Base-by-base conservation (phyloP, 352 stramenopile species). In the Pythium monospermum region DNA sequence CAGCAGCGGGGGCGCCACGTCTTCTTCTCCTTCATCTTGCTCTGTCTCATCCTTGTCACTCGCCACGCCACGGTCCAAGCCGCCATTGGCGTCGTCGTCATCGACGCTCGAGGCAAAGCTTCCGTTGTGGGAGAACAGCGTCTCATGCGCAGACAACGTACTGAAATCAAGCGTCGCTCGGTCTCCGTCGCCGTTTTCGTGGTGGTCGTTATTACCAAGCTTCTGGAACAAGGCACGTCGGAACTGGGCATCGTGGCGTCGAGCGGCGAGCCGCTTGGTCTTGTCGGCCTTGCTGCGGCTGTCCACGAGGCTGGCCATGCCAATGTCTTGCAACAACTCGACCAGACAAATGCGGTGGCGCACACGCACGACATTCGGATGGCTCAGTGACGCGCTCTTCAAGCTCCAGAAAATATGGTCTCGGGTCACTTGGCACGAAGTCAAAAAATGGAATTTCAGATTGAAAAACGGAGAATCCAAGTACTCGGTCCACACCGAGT, bases 341-440 rank as follows among this genome's bases (percentile, higher is more conserved):
- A 69, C 66, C 6, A 91, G 53, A 39, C 64, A 76, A 7, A 91
- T 54, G 30, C 79, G 71, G 36, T 88, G 79, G 23, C 79, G 84
- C 22, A 91, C 18, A 21, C 79, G 71, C 2, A 64, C 61, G 22
- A 91, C 73, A 41, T 77, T 84, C 0, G 79, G 66, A 23, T 87
- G 68, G 10, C 64, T 76, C 4, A 87, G 41, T n/a, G 76, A 83
- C 18, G 79, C 76, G 37, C 70, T 87, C 23, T 77, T 71, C 28
- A 88, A 53, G 22, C 73, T 88, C 73, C 81, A 74, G 43, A 79
- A 85, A 42, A 87, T 79, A 47, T 88, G 76, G 32, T 88, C 75
- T 0, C 57, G 71, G 3, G 76, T 85, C 19, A 88, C 77, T 76
- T 91, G 74, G 22, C 76, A 85, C 1, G 76, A 87, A 10, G 73